These are phyloP conservation scores for Botrytis fragariae DNA, from an alignment of 2,329 filamentous ascomycete species.

Conservation along the genomic window DNA sequence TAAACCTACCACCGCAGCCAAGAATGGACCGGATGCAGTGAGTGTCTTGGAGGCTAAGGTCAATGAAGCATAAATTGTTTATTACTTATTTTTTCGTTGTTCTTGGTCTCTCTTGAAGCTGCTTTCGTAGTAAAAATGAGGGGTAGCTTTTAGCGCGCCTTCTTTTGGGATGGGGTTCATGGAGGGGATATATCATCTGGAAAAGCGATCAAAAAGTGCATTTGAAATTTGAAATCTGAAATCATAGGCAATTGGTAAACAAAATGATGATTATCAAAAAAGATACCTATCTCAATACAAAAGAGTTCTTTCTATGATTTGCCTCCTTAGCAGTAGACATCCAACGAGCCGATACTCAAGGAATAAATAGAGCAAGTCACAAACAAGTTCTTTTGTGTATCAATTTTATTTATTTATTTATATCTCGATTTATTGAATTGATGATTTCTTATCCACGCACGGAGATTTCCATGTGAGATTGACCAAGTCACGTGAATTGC, in stretches of 20 bases:
- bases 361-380: background rate
- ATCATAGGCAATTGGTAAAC: background rate
- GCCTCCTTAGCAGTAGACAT: background rate
- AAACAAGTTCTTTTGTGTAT: background rate
- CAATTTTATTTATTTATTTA: background rate
- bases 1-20: constrained; percentile 30
- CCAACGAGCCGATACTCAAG: background rate
- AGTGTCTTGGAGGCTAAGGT: constrained; percentile 43
- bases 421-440: background rate
- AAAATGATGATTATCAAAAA: background rate
- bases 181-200: background rate
- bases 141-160: constrained; percentile 6
- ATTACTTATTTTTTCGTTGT: background rate
- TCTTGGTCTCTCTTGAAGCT: background rate
- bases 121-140: constrained; percentile 6
- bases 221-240: background rate
- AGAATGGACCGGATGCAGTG: constrained; percentile 38
- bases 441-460: background rate
- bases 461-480: constrained; percentile 14
- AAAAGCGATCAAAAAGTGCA: constrained; percentile 11
- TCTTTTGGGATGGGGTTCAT: background rate
- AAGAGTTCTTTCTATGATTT: background rate
- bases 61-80: constrained; percentile 36
- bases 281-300: background rate
- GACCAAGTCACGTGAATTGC: background rate